phyloP scores from a whole-genome alignment of 345 rosid species.

The Eucalyptus coolabah region DNA sequence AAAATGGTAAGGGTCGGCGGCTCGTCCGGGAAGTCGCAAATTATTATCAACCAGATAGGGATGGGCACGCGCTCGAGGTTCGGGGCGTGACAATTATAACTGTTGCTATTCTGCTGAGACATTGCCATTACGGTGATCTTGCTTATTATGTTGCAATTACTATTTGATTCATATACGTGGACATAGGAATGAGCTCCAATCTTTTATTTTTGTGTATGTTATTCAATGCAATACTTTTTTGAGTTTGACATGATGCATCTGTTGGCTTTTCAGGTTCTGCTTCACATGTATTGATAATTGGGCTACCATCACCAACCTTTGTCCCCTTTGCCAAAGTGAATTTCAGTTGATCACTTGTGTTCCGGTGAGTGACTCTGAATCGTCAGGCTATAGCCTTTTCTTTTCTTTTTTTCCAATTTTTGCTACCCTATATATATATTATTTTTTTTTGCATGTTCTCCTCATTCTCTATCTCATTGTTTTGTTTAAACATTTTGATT shows the following conservation, averaged over 20 bases:
- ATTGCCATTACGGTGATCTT: neutral
- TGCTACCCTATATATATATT: neutral
- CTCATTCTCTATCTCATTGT: neutral
- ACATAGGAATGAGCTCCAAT: neutral
- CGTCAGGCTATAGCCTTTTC: neutral
- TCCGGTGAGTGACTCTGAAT: slow-evolving; percentile 48
- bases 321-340: slow-evolving; percentile 95
- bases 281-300: slow-evolving; percentile 95
- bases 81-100: no score
- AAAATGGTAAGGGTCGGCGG: no score
- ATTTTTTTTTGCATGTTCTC: neutral
- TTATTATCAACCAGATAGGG: no score
- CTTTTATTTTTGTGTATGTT: neutral
- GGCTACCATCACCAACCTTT: slow-evolving; percentile 91
- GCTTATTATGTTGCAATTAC: neutral
- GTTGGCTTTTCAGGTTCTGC: slow-evolving; percentile 68
- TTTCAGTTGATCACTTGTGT: slow-evolving; percentile 94
- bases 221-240: neutral
- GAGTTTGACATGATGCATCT: neutral
- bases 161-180: neutral
- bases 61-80: no score
- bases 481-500: neutral
- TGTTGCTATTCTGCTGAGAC: neutral
- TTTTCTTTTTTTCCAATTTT: neutral
- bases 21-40: no score